Evolutionary conservation across 805 yeast species (phyloP).

Genomic region (Yamadazyma kitorensis): DNA sequence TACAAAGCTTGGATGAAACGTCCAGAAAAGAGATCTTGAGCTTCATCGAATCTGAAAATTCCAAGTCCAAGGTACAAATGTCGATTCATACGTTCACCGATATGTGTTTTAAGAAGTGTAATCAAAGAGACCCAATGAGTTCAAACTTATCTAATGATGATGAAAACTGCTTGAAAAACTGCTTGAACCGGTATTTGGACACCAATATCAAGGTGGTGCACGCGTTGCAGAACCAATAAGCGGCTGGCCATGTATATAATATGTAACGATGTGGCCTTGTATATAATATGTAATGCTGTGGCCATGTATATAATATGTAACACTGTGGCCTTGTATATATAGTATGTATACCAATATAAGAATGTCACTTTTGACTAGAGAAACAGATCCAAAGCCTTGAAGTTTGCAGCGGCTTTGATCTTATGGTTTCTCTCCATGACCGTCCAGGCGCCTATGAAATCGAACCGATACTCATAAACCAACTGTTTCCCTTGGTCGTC

Average conservation of each 20-base stretch:
- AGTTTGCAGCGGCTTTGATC: neutral
- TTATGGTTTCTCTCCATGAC: constrained; percentile 13
- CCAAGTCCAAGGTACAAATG: constrained; percentile 83
- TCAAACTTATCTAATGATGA: constrained; percentile 56
- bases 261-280: neutral
- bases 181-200: constrained; percentile 83
- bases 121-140: constrained; percentile 43
- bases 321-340: neutral
- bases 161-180: constrained; percentile 71
- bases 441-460: constrained; percentile 36
- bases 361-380: too few species aligned
- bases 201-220: constrained; percentile 83
- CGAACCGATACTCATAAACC: constrained; percentile 27
- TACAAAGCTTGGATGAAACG: constrained; percentile 53
- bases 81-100: constrained; percentile 88
- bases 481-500: constrained; percentile 18
- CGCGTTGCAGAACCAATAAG: constrained; percentile 29
- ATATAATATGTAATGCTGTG: neutral
- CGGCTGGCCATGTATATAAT: neutral
- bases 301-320: neutral
- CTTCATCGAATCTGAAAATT: constrained; percentile 78
- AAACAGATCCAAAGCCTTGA: too few species aligned
- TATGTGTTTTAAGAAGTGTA: constrained; percentile 86
- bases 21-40: constrained; percentile 71
- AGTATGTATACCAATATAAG: neutral